phyloP scores from a whole-genome alignment of 305 asterid species.

The Fraxinus velutina region DNA sequence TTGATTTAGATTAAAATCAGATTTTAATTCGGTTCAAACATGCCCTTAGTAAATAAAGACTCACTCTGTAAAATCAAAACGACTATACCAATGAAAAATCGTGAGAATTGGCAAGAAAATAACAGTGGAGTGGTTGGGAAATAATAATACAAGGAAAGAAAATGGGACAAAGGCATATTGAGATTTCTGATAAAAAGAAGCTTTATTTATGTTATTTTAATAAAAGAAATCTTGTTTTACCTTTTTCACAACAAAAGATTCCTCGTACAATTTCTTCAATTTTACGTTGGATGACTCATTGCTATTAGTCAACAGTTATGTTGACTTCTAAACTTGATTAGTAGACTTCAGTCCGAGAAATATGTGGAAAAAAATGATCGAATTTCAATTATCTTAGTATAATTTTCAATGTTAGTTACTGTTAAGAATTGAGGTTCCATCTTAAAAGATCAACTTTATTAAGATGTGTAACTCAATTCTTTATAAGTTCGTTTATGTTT shows the following conservation, averaged over 20 bases:
- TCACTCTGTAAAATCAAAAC: neutral
- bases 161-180: neutral
- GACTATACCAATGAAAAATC: neutral
- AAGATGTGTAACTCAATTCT: no score
- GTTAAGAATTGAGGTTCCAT: no score
- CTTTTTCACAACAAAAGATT: neutral
- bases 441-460: no score
- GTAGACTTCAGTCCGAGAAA: constrained; percentile 10
- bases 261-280: neutral
- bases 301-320: neutral
- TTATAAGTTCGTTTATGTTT: no score
- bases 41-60: neutral
- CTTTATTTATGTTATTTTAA: neutral
- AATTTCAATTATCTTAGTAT: neutral
- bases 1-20: no score
- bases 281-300: neutral
- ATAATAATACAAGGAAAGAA: neutral
- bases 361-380: neutral
- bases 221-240: neutral
- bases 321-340: constrained; percentile 18
- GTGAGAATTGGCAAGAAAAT: neutral
- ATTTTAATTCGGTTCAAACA: no score
- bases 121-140: neutral
- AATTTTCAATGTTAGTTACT: neutral
- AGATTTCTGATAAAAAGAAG: neutral